Conservation (phyloP, 495 filamentous ascomycete species). For the Friedmanniomyces endolithicus region DNA sequence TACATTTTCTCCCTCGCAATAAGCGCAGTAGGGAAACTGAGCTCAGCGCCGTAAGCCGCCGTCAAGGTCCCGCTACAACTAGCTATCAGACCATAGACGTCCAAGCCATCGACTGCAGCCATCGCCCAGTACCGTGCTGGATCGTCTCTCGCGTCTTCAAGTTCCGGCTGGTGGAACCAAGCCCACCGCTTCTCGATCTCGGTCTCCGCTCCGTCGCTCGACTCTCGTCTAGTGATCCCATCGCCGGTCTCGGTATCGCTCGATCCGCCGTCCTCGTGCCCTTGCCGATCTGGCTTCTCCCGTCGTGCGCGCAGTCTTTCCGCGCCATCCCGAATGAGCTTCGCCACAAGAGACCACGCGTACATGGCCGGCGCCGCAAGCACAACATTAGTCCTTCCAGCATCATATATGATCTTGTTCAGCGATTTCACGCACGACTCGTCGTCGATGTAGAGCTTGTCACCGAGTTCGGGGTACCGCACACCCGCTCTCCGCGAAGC, state of each 20-base stretch:
- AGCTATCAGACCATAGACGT: constrained; percentile 8
- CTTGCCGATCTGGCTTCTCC: background rate
- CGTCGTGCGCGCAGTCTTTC: background rate
- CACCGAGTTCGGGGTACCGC: constrained; percentile 13
- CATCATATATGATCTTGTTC: constrained; percentile 46
- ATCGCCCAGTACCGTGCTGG: background rate
- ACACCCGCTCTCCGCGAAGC: background rate
- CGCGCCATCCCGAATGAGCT: constrained; percentile 5
- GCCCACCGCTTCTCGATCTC: constrained; percentile 6
- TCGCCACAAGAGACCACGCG: constrained; percentile 61
- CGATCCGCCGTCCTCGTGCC: background rate
- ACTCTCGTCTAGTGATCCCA: background rate
- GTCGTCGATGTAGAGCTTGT: constrained; percentile 47
- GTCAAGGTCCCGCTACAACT: background rate
- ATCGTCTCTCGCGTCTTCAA: constrained; percentile 9
- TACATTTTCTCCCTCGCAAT: constrained; percentile 49
- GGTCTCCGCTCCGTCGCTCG: background rate
- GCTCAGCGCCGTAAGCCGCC: background rate
- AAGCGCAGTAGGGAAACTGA: constrained; percentile 14
- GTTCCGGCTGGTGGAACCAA: background rate
- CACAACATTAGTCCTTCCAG: constrained; percentile 31
- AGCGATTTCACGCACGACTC: constrained; percentile 50
- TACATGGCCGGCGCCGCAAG: constrained; percentile 57
- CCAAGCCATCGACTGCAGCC: constrained; percentile 4
- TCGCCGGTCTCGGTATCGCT: constrained; percentile 5